phyloP scores from a whole-genome alignment of 768 basidiomycete species.

The Mycena crocata region DNA sequence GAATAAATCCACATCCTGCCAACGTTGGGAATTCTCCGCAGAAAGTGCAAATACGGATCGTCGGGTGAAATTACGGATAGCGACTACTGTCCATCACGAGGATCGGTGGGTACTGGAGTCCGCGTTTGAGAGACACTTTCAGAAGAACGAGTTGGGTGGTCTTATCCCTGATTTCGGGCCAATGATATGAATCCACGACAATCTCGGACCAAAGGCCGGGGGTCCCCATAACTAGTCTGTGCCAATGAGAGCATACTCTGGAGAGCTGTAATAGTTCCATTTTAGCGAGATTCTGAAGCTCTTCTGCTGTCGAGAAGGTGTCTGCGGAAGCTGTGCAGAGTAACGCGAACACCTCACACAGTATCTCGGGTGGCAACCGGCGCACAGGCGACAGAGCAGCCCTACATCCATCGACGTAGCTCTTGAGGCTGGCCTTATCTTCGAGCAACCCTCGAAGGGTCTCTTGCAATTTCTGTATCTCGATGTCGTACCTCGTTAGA shows the following conservation, averaged over 20 bases:
- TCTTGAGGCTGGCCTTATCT: neutral
- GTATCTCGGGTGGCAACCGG: neutral
- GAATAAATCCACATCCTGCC: no score
- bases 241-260: neutral
- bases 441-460: neutral
- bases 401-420: neutral
- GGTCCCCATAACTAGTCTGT: neutral
- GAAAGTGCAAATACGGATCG: no score
- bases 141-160: neutral
- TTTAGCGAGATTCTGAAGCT: neutral
- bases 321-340: neutral
- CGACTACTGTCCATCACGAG: no score
- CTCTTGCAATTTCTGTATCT: neutral
- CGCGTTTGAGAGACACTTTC: neutral
- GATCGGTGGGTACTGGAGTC: no score
- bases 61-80: no score
- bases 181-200: neutral
- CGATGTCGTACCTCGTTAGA: neutral
- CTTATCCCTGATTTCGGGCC: neutral
- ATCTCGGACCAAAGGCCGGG: neutral
- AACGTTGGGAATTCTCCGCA: no score
- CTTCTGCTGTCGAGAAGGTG: neutral
- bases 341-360: conserved; percentile 3
- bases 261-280: neutral
- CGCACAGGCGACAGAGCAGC: neutral